A percentile compares a stretch with the other conserved stretches of the same genome.
Conservation (phyloP, 192 early-diverging fungal genomes). For the Kappamyces sp. region DNA sequence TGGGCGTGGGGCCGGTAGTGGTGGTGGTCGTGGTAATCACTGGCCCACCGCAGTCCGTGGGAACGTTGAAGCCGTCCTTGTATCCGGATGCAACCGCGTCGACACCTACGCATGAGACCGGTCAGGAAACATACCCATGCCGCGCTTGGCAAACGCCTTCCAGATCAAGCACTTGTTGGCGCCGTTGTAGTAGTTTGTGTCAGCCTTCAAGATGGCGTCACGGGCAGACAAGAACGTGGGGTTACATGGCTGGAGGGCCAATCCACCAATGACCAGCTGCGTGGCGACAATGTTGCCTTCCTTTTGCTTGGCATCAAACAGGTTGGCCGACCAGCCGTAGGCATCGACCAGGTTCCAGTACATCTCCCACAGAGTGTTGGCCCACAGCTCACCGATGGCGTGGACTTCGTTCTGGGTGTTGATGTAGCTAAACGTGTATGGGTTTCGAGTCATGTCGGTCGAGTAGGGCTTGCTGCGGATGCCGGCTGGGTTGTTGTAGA, state of each 20-base stretch:
- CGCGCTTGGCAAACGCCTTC: conserved; percentile 21
- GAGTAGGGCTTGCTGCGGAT: conserved; percentile 46
- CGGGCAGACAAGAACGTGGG: conserved; percentile 23
- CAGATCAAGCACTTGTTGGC: conserved; percentile 9
- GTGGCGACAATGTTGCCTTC: conserved; percentile 34
- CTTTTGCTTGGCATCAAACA: conserved; percentile 26
- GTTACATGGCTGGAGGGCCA: conserved; percentile 39
- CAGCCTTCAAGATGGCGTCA: conserved; percentile 19
- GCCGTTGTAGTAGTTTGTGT: conserved; percentile 1
- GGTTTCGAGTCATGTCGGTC: conserved; percentile 49
- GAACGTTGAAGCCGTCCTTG: neutral
- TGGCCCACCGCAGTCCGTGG: neutral
- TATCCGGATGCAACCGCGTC: conserved; percentile 6
- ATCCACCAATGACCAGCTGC: conserved; percentile 40
- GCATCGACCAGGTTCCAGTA: conserved; percentile 64
- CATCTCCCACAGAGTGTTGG: conserved; percentile 72
- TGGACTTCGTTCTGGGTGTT: conserved; percentile 63
- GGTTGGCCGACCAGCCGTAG: conserved; percentile 18
- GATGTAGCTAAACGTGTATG: conserved; percentile 59
- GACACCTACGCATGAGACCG: neutral
- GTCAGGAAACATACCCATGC: neutral
- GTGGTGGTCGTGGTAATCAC: neutral
- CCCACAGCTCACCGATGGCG: conserved; percentile 73
- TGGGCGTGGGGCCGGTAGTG: neutral
- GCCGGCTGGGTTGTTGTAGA: conserved; percentile 18